Evolutionary conservation across 306 rosid species (phyloP).

Genomic region (Glycine tomentella): DNA sequence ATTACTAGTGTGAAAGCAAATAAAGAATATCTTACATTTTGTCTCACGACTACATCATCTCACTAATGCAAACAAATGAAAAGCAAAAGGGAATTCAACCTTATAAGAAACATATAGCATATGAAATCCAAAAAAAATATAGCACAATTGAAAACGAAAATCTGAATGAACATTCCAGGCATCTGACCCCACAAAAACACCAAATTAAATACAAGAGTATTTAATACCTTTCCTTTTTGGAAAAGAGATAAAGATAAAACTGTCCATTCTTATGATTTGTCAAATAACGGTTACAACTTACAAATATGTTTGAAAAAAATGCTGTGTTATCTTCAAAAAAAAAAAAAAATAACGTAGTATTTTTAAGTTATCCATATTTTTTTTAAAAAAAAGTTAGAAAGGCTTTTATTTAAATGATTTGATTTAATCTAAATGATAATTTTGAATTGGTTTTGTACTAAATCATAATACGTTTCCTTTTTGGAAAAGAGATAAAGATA

Average conservation of each 20-base stretch:
- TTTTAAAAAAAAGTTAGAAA: no score
- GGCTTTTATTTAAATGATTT: no score
- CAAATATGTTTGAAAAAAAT: background rate
- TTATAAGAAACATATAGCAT: background rate
- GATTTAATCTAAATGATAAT: no score
- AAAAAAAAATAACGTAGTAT: background rate
- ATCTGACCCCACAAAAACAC: slow-evolving; percentile 15
- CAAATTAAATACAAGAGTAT: slow-evolving; percentile 26
- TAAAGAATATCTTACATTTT: slow-evolving; percentile 31
- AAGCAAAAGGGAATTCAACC: background rate
- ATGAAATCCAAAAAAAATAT: background rate
- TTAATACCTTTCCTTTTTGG: slow-evolving; percentile 2
- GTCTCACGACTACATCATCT: background rate
- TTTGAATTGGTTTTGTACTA: no score
- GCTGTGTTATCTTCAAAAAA: no score
- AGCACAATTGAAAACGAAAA: background rate
- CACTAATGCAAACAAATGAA: background rate
- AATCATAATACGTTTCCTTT: no score
- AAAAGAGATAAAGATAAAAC: background rate
- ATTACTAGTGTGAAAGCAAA: slow-evolving; percentile 22
- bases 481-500: no score
- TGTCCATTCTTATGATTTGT: background rate
- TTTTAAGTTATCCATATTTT: background rate
- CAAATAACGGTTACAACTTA: background rate
- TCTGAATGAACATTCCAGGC: slow-evolving; percentile 22